Base-by-base conservation (phyloP, 2,329 filamentous ascomycete species). In the Diaporthe vexans region DNA sequence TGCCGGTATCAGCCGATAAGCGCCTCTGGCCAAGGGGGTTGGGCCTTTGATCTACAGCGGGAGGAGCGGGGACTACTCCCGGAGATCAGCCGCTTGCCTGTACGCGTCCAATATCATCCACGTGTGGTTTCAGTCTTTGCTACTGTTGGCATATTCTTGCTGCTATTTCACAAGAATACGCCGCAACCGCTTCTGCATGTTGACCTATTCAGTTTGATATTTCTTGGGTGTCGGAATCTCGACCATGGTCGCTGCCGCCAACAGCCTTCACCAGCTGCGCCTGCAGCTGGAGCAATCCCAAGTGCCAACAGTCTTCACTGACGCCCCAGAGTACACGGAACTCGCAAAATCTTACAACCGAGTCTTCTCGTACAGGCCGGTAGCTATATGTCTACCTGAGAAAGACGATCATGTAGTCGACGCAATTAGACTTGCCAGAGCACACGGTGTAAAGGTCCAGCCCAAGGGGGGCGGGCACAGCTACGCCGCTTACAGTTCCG, bases 391-490 rank as follows among this genome's bases (percentile, higher is more conserved):
- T 0, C 79, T 85, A 0, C 86, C 86, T 0, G 82, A 78, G 9
- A 86, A 82, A 2, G 78, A 81, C 51, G 79, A 84, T 63, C 84
- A 88, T 69, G 81, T 89, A 3, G 83, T 85, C 65, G 83, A 85
- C 68, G 86, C 87, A 8, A 85, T 89, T 11, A 77, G 80, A 10
- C 88, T 86, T 76, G 87, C 86, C 54, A 79, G 77, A 13, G 76
- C 83, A 74, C 77, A 81, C 19, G 80, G 81, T 4, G 75, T 87
- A 73, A 86, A 86, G 77, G 85, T 88, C 6, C 86, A 86, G 59
- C 83, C 87, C 19, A 86, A 86, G 76, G 84, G 85, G 65, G 88
- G 88, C 35, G 88, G 87, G 29, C 29, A 29, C 29, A 29, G 29
- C 29, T 29, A 29, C 29, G 29, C 29, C 29, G 29, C 29, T 29